Evolutionary conservation across 805 yeast species (phyloP).

Genomic region (Barnettozyma pratensis): DNA sequence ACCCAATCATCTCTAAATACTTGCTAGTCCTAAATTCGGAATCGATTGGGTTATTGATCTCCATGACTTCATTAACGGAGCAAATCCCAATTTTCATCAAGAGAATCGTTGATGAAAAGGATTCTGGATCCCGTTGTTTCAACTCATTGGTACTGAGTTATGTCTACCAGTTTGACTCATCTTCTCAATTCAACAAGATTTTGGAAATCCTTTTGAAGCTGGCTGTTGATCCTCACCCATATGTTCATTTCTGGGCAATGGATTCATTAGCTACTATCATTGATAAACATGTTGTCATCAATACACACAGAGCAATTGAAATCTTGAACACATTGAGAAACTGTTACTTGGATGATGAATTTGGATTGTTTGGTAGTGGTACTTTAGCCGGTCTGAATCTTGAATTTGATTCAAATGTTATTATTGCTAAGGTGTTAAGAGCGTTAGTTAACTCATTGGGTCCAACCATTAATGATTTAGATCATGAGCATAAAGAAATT

Average conservation of each 20-base stretch:
- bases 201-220: conserved; percentile 56
- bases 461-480: conserved; percentile 42
- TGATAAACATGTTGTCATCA: conserved; percentile 47
- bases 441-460: conserved; percentile 49
- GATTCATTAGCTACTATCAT: conserved; percentile 52
- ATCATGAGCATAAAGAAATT: conserved; percentile 23
- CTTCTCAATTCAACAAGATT: conserved; percentile 37
- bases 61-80: conserved; percentile 34
- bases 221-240: conserved; percentile 76
- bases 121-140: conserved; percentile 62
- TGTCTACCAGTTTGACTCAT: conserved; percentile 37
- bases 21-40: conserved; percentile 48
- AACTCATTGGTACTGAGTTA: conserved; percentile 45
- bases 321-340: conserved; percentile 36
- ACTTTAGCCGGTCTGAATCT: conserved; percentile 45
- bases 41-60: conserved; percentile 48
- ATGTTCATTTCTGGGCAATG: conserved; percentile 71
- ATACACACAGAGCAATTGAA: conserved; percentile 36
- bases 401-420: conserved; percentile 36
- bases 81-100: conserved; percentile 54
- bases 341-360: conserved; percentile 42
- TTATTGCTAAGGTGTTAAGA: conserved; percentile 39
- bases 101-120: conserved; percentile 56
- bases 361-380: conserved; percentile 39
- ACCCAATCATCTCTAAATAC: conserved; percentile 15